Base-by-base conservation (phyloP, 1,284 basidiomycete species). In the Acaromyces ingoldii region DNA sequence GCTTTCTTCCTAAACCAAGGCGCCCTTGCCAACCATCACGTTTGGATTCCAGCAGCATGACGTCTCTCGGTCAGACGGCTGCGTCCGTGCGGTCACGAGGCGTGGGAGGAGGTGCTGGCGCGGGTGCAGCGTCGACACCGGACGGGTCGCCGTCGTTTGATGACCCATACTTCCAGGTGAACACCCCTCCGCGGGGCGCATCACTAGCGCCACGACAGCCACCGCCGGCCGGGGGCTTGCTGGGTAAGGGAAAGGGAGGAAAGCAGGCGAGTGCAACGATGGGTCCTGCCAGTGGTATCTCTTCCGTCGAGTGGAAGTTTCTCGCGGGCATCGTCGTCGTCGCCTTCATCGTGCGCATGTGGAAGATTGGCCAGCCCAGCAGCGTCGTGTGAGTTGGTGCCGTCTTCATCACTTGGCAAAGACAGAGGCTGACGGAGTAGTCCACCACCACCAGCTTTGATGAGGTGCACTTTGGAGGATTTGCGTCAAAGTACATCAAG, bases 401-500 rank as follows among this genome's bases (percentile, higher is more conserved):
- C 19, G 13, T 34, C 19, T 34, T n/a, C 33, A 11, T 34, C 33
- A 34, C 33, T 13, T 34, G 13, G 11, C 19, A 13, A 34, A 34
- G 11, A 13, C 13, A 13, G 13, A 34, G 19, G 33, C 33, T 34
- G 33, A 34, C 13, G 19, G 33, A 34, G 19, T 13, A 34, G 33
- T 19, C 44, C 11, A 21, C 7, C 36, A 11, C 31, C 9, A 15
- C n/a, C 53, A 51, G 49, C 19, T 73, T 75, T 44, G 72, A 75
- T 52, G 72, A 75, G 45, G 72, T 75, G 15, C 72, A 75, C 54
- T 75, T 75, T 53, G 72, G 72, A 19, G 70, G 71, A 19, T 67
- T 95, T 73, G 88, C 91, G 1, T 82, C 84, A 49, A 91, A 89
- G 55, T 93, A 78, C 76, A 88, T 92, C 80, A 88, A 89, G 76